phyloP scores from a whole-genome alignment of 2,329 filamentous ascomycete genomes.

The Penicillium sumatraense region DNA sequence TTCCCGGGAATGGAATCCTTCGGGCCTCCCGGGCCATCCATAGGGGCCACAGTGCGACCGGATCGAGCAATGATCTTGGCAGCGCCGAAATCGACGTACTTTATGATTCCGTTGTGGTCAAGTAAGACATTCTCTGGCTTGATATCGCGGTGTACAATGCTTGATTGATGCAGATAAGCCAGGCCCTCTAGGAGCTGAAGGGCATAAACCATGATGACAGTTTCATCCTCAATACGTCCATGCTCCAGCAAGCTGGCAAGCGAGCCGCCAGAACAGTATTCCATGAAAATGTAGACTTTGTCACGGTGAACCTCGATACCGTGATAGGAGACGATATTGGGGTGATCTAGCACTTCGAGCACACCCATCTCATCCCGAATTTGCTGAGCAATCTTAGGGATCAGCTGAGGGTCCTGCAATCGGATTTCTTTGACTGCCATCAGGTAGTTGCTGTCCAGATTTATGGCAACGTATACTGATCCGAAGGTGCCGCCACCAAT shows the following conservation, averaged over 20 bases:
- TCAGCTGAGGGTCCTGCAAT: conserved; percentile 92
- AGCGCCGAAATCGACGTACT: conserved; percentile 97
- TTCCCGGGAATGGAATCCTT: conserved; percentile 38
- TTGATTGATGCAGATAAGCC: conserved; percentile 87
- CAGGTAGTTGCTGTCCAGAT: conserved; percentile 90
- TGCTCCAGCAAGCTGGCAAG: conserved; percentile 89
- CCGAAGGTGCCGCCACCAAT: conserved; percentile 97
- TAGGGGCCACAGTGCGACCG: conserved; percentile 79
- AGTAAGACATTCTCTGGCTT: conserved; percentile 98
- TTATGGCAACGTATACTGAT: conserved; percentile 96
- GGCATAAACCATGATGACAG: conserved; percentile 95
- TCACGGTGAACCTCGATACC: conserved; percentile 98
- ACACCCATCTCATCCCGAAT: conserved; percentile 98
- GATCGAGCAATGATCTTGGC: conserved; percentile 96
- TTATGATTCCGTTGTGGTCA: conserved; percentile 97
- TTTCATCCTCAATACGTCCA: conserved; percentile 95
- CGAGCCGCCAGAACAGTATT: conserved; percentile 95
- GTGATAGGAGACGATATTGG: conserved; percentile 96
- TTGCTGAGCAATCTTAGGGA: conserved; percentile 89
- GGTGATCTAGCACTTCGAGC: conserved; percentile 91
- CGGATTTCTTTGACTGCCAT: conserved; percentile 99
- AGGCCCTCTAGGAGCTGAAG: conserved; percentile 92
- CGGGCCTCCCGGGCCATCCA: conserved; percentile 59
- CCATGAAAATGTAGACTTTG: conserved; percentile 99
- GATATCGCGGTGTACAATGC: conserved; percentile 95